These are phyloP conservation scores for Spathaspora sp. DNA, from an alignment of 1,139 yeast species.

Conservation along the genomic window DNA sequence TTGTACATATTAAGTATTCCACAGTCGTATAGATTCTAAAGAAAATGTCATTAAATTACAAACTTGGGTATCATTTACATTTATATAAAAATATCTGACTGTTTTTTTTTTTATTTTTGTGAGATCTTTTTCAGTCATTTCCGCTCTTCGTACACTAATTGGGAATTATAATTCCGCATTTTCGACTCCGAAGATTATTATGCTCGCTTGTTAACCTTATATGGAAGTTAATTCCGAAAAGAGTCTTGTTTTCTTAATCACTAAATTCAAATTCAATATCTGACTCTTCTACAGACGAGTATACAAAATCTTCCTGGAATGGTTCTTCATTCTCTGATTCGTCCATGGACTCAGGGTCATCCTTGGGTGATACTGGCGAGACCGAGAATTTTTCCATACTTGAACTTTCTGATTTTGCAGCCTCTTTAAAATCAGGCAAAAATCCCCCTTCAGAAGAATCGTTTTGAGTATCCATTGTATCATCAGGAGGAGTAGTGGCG, in stretches of 20 bases:
- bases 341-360: not conserved
- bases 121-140: not conserved
- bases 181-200: too few species aligned
- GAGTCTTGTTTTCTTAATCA: not conserved
- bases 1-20: conserved; percentile 16
- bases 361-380: not conserved
- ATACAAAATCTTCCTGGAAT: conserved; percentile 4
- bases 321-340: not conserved
- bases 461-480: not conserved
- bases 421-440: not conserved
- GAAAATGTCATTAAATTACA: not conserved
- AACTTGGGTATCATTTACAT: not conserved
- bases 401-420: not conserved
- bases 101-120: not conserved
- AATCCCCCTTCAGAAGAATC: not conserved
- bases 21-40: not conserved
- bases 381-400: not conserved
- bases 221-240: too few species aligned
- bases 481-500: not conserved
- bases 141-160: not conserved
- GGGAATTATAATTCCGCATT: conserved; percentile 1
- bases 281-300: conserved; percentile 5
- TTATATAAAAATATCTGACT: not conserved
- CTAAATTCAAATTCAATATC: conserved; percentile 14
- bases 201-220: too few species aligned